Evolutionary conservation across 2,329 filamentous ascomycete species (phyloP), one percentile per base, ranked within the genome.

Genomic region (Fusarium sp.): DNA sequence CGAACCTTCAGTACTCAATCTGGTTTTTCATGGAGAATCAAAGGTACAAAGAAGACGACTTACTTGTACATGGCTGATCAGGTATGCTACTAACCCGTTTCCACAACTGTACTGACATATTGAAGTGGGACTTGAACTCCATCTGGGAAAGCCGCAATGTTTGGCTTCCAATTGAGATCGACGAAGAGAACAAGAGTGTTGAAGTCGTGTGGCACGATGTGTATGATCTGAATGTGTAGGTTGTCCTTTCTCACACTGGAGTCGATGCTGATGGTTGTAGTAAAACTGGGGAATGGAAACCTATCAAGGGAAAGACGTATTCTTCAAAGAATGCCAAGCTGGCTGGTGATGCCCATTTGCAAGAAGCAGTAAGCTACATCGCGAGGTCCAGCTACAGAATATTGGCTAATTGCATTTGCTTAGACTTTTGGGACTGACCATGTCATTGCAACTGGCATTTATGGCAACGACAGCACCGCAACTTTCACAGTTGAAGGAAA

Each of bases 91-190:
- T 76, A 0, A 9, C 1, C 2, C 0, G 1, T 14, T 11, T 7
- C 1, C 3, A 14, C 2, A 1, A 4, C 2, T 0, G 2, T 9
- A 2, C 48, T 73, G 13, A 73, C 29, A 1, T 6, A 3, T 9
- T 1, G 1, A 15, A 76, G 74, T 85, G 84, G 84, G 84, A 85
- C 61, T 77, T 80, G 0, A 82, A 83, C 49, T 84, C 83, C 0
- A 77, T 86, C 1, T 86, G 84, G 84, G 84, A 87, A 58, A 83
- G 81, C 39, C 78, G 85, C 6, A 86, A 87, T 58, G 85, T 87
- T 47, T 87, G 85, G 85, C 78, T 87, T 0, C 85, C 85, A 0
- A 75, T 86, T 1, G 77, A 80, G 3, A 82, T 86, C n/a, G 79
- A 86, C 20, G 85, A 87, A 41, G 74, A 78, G 1, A 80, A 83